A percentile compares a stretch with the other conserved stretches of the same genome.
Conservation (phyloP, 768 basidiomycete species). For the Naganishia vaughanmartiniae region DNA sequence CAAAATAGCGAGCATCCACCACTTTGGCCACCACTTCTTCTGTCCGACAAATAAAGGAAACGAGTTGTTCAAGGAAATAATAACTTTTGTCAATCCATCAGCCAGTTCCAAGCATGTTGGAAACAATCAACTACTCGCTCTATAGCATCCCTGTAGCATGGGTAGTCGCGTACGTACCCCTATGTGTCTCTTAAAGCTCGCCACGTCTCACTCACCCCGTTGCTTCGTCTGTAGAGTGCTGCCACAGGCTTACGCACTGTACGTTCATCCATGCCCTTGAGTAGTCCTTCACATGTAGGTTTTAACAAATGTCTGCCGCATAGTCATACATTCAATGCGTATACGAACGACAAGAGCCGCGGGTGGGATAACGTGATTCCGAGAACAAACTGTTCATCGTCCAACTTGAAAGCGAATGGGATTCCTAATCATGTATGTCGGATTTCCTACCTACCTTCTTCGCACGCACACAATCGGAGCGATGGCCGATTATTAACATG, state of each 20-base stretch:
- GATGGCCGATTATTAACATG: background rate
- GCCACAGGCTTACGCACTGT: conserved; percentile 6
- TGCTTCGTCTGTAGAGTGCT: background rate
- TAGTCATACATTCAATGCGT: background rate
- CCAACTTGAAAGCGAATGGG: conserved; percentile 14
- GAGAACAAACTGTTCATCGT: background rate
- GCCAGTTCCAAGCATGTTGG: background rate
- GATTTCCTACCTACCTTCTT: no score
- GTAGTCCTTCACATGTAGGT: background rate
- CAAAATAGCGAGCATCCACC: background rate
- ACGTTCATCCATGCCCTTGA: background rate
- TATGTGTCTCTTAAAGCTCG: background rate
- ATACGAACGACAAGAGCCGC: background rate
- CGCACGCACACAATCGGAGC: background rate
- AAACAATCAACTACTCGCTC: conserved; percentile 16
- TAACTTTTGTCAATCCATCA: no score
- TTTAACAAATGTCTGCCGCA: background rate
- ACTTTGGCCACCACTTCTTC: no score
- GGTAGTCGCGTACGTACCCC: conserved; percentile 1
- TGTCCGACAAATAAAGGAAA: no score
- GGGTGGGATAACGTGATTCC: conserved; percentile 9
- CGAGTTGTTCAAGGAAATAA: no score
- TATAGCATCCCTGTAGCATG: conserved; percentile 14
- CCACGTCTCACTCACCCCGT: background rate
- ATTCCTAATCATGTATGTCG: background rate